phyloP scores from a whole-genome alignment of 768 basidiomycete species.

The Porphyrellus cyaneotinctus region DNA sequence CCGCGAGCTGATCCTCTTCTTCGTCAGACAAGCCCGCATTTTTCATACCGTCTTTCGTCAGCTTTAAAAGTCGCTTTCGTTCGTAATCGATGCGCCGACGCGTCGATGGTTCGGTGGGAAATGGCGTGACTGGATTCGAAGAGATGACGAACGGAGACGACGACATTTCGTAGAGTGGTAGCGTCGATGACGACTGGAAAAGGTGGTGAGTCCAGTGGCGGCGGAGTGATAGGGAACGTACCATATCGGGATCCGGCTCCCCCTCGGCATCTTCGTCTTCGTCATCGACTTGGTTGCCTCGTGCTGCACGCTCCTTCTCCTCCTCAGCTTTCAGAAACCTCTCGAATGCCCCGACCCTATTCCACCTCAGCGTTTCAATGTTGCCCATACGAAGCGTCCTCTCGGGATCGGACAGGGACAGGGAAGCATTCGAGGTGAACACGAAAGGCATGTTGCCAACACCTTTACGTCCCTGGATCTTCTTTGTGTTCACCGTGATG shows the following conservation, averaged over 20 bases:
- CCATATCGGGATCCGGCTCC: constrained; percentile 28
- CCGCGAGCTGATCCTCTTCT: constrained; percentile 21
- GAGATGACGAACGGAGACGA: constrained; percentile 24
- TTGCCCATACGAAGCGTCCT: constrained; percentile 21
- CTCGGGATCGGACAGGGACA: constrained; percentile 24
- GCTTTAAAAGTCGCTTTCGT: constrained; percentile 24
- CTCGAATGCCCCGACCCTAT: constrained; percentile 27
- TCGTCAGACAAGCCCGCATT: constrained; percentile 24
- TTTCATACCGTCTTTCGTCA: constrained; percentile 30
- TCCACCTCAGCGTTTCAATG: constrained; percentile 28
- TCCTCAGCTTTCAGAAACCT: constrained; percentile 25
- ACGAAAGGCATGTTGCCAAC: constrained; percentile 58
- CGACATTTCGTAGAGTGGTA: constrained; percentile 25
- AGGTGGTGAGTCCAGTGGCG: neutral
- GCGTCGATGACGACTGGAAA: constrained; percentile 22
- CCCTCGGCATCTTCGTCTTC: constrained; percentile 25
- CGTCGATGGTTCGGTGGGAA: constrained; percentile 23
- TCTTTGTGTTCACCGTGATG: constrained; percentile 54
- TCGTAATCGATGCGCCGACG: constrained; percentile 32
- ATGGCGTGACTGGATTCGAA: constrained; percentile 30
- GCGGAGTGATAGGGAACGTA: constrained; percentile 7
- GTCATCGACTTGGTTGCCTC: constrained; percentile 16
- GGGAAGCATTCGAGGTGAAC: constrained; percentile 48
- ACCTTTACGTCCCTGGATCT: constrained; percentile 53
- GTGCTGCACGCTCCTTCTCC: constrained; percentile 23